Conservation (phyloP, 345 rosid genomes). For the Sisymbrium irio region DNA sequence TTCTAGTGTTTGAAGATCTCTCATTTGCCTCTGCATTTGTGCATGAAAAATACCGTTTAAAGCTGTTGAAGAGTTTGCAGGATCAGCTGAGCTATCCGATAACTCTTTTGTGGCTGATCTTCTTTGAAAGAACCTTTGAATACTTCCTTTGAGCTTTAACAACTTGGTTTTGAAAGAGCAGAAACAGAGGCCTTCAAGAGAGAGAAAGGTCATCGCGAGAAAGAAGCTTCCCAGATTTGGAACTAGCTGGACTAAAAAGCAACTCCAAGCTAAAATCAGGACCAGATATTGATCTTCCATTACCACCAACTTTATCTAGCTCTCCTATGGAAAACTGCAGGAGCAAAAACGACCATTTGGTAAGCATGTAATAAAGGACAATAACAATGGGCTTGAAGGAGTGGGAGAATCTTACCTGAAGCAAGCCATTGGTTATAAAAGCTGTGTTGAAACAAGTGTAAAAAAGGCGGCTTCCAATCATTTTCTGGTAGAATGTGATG, state of each 20-base stretch:
- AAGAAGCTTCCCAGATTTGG: conserved; percentile 32
- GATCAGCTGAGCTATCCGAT: conserved; percentile 13
- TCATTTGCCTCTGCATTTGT: conserved; percentile 2
- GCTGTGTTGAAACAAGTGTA: conserved; percentile 87
- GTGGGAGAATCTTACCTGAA: conserved; percentile 51
- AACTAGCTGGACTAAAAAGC: conserved; percentile 73
- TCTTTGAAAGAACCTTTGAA: not conserved
- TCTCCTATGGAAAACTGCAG: conserved; percentile 59
- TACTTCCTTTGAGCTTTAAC: not conserved
- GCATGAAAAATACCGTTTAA: not conserved
- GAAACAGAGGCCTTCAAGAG: conserved; percentile 17
- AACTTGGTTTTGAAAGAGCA: not conserved
- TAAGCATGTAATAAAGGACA: conserved; percentile 5
- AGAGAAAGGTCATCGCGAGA: conserved; percentile 14
- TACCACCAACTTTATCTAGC: conserved; percentile 75
- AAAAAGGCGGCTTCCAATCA: conserved; percentile 87
- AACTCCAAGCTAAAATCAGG: conserved; percentile 78
- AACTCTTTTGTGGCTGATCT: conserved; percentile 7
- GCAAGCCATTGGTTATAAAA: conserved; percentile 74
- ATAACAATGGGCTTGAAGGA: not conserved
- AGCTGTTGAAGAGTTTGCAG: conserved; percentile 19
- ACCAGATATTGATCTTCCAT: conserved; percentile 73
- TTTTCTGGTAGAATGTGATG: conserved; percentile 78
- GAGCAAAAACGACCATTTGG: not conserved
- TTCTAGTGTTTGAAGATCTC: not conserved